Base-by-base conservation (phyloP, 1,284 basidiomycete genomes). In the Prillingera fragicola region DNA sequence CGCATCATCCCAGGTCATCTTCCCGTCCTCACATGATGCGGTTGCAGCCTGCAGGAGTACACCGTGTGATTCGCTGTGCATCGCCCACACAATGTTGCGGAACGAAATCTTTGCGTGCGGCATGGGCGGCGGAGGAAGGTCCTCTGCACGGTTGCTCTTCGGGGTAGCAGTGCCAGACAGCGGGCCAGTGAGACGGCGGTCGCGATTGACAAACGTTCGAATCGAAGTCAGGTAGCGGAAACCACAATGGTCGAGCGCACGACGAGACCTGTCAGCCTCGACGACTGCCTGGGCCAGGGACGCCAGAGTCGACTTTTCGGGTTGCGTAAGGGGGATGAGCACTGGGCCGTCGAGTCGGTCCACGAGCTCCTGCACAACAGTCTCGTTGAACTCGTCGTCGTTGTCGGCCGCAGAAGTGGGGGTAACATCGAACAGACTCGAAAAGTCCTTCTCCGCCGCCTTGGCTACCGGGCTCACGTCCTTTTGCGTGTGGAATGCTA, bases 61-160 rank as follows among this genome's bases (percentile, higher is more conserved):
- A 18, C 86, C 87, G 60, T 97, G 90, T 57, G 82, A 87, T 65
- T 94, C 85, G 63, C 90, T 95, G 61, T 94, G 86, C 59, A 85
- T 90, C 0, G 91, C 92, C 90, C 91, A 97, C 8, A 94, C 77
- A 72, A 92, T 87, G 65, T 96, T 92, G 28, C 90, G 81, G 66
- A 87, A 92, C 17, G 87, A 48, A 34, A 52, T 52, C 12, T 33
- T 33, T 2, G 39, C 32, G 19, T 38, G 34, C 5, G 39, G 24
- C 7, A 34, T 7, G 7, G 29, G 29, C 8, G 29, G 29, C 2
- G 29, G 29, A 3, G 29, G 29, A 6, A 31, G 29, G 29, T 17
- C 29, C 15, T 26, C 3, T 33, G 41, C 19, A 27, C 21, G 32
- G n/a, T n/a, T n/a, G n/a, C n/a, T 17, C 7, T 41, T 41, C 1